Percentiles rank a stretch among this genome's conserved stretches.
Conservation (phyloP, 352 stramenopile species). For the Globisporangium mamillatum region DNA sequence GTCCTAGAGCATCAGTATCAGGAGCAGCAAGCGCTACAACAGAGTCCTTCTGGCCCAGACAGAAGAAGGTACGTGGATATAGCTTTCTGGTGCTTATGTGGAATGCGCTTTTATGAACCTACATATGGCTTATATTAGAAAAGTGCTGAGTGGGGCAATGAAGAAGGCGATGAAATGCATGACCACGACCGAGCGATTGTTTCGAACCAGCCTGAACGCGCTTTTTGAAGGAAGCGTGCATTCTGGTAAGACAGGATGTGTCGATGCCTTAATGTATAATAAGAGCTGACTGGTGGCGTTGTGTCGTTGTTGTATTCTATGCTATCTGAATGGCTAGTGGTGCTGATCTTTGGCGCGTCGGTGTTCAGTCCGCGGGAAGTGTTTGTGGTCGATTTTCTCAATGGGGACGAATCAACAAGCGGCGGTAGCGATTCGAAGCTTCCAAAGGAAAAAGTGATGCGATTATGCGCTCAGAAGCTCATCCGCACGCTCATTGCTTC, state of each 20-base stretch:
- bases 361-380: constrained; percentile 51
- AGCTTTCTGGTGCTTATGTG: neutral
- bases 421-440: constrained; percentile 1
- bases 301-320: neutral
- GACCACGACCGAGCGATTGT: constrained; percentile 28
- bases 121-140: constrained; percentile 11
- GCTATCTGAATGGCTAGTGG: constrained; percentile 29
- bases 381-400: constrained; percentile 47
- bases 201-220: constrained; percentile 23
- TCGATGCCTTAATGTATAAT: neutral
- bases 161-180: constrained; percentile 57
- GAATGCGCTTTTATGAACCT: neutral
- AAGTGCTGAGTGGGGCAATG: constrained; percentile 25
- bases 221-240: constrained; percentile 42
- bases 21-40: constrained; percentile 9
- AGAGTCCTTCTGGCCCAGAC: neutral
- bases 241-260: constrained; percentile 13
- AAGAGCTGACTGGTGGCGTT: neutral
- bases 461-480: constrained; percentile 63
- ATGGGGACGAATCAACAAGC: neutral
- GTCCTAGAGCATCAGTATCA: constrained; percentile 26
- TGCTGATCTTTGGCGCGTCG: constrained; percentile 55
- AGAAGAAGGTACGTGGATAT: neutral
- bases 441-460: constrained; percentile 31
- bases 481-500: constrained; percentile 45